Evolutionary conservation across 2,329 filamentous ascomycete species (phyloP).

Genomic region (Cercospora zeae-maydis): DNA sequence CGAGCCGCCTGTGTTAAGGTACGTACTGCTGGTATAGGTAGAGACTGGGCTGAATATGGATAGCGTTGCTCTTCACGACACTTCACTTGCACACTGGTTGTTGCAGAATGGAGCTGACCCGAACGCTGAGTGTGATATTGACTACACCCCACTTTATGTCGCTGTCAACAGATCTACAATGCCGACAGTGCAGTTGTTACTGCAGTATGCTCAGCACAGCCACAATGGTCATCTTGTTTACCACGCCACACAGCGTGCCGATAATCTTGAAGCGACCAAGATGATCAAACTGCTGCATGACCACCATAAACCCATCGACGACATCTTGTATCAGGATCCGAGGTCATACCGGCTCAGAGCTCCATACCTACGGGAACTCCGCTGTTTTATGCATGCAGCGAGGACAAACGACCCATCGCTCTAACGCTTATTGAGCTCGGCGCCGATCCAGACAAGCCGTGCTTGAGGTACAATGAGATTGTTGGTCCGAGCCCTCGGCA

Average conservation of each 20-base stretch:
- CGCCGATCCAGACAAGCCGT: conserved; percentile 12
- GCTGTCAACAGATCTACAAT: conserved; percentile 2
- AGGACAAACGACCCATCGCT: not conserved
- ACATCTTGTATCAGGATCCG: conserved; percentile 8
- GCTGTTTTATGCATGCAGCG: conserved; percentile 11
- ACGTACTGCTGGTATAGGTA: not conserved
- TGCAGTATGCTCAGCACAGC: conserved; percentile 9
- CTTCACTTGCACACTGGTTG: conserved; percentile 8
- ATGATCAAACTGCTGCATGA: conserved; percentile 5
- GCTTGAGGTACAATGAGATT: not conserved
- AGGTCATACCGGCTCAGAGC: conserved; percentile 10
- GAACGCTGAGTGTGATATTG: conserved; percentile 9
- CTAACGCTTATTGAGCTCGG: conserved; percentile 11
- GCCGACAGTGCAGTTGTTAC: not conserved
- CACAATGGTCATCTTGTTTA: conserved; percentile 12
- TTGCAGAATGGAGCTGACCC: conserved; percentile 8
- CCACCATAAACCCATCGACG: conserved; percentile 9
- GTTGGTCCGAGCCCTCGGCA: conserved; percentile 12
- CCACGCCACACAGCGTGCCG: conserved; percentile 7
- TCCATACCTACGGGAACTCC: conserved; percentile 10
- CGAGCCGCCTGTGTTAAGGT: conserved; percentile 13
- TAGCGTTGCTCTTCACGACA: conserved; percentile 10
- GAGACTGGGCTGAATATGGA: not conserved
- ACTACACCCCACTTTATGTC: conserved; percentile 11
- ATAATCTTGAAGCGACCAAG: not conserved